Evolutionary conservation across 1,284 basidiomycete species (phyloP), one percentile per base, ranked within the genome.

Genomic region (Vanrija sp.): DNA sequence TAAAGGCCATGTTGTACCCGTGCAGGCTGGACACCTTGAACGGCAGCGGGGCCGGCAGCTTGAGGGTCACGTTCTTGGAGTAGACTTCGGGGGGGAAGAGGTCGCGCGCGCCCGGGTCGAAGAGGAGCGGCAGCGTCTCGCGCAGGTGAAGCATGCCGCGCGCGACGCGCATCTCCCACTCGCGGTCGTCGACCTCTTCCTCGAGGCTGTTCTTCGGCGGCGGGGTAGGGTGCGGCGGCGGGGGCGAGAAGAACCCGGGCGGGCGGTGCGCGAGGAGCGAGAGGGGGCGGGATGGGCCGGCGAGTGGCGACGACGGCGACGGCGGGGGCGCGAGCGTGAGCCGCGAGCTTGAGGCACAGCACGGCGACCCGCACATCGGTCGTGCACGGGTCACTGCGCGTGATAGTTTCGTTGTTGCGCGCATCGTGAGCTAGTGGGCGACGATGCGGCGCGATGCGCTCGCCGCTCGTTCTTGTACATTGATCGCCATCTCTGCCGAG

Each of bases 161-260:
- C 9, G 68, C 75, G 23, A 74, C 73, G 52, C 75, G 55, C 46
- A 77, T 67, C 54, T 75, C 73, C 73, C 73, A 77, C 56, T 77
- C 75, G 21, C 64, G 52, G 57, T 77, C 75, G 52, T 68, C 66
- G n/a, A 76, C 72, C 53, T 68, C 67, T 38, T 64, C 66, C 46
- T 75, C 72, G 18, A 65, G 65, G 8, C 55, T 54, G 19, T 23
- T 23, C 21, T 23, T 23, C 21, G 61, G 57, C 18, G 43, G 46
- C 21, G 55, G 52, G 26, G 43, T 40, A 25, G 25, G 40, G 16
- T 28, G 43, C 18, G 38, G 19, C 49, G 48, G 39, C 51, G 48
- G 57, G 57, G 62, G 51, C 16, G 64, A 48, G 57, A 68, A 69
- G 60, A 69, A 67, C 63, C 5, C 63, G 23, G 54, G 56, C 10